phyloP scores from a whole-genome alignment of 306 rosid species.

The Erythrophleum fordii region DNA sequence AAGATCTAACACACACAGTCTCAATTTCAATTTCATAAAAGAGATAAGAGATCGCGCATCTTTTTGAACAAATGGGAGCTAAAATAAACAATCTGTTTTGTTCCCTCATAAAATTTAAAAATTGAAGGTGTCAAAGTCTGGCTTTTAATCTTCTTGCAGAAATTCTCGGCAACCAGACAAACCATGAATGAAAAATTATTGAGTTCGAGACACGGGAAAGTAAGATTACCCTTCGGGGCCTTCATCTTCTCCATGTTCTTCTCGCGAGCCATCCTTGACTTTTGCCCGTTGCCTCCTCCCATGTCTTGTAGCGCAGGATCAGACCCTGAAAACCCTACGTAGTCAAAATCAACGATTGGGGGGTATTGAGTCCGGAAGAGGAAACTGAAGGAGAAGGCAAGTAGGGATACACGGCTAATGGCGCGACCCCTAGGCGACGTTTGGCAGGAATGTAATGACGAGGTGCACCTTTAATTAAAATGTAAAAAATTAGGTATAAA shows the following conservation, averaged over 20 bases:
- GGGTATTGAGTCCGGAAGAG: not conserved
- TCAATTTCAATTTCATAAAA: not conserved
- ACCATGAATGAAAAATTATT: slow-evolving; percentile 4
- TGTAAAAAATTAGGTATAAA: too few relatives aligned
- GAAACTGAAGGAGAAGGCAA: not conserved
- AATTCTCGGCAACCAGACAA: not conserved
- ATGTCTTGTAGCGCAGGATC: slow-evolving; percentile 42
- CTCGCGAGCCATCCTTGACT: slow-evolving; percentile 89
- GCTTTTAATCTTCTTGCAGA: not conserved
- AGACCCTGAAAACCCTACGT: slow-evolving; percentile 63
- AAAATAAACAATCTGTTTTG: not conserved
- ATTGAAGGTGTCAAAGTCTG: not conserved
- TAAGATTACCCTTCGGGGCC: slow-evolving; percentile 55
- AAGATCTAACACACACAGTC: slow-evolving; percentile 34
- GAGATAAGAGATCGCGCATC: not conserved
- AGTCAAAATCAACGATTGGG: not conserved
- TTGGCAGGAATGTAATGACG: too few relatives aligned
- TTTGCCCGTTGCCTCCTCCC: slow-evolving; percentile 97
- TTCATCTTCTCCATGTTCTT: slow-evolving; percentile 75
- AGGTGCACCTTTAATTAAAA: too few relatives aligned
- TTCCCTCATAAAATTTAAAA: not conserved
- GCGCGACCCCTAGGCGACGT: not conserved
- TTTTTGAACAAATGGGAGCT: not conserved
- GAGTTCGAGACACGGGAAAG: not conserved
- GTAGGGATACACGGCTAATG: not conserved